Conservation (phyloP, 768 basidiomycete genomes). For the Kwoniella sp. region DNA sequence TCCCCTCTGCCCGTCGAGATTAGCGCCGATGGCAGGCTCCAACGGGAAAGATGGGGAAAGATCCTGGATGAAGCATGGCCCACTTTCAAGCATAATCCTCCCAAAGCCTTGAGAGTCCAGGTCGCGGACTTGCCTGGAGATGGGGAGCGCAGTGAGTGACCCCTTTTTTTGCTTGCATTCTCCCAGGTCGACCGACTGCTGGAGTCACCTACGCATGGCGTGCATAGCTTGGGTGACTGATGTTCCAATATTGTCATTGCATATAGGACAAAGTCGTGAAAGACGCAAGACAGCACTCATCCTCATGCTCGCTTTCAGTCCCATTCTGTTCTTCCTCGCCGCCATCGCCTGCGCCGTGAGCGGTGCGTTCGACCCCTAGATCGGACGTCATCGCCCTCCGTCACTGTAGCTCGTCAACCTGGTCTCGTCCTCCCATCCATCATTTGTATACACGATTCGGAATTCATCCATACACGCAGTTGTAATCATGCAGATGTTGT, state of each 20-base stretch:
- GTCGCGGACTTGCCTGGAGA: slow-evolving; percentile 35
- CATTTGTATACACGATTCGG: background rate
- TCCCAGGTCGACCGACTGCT: no score
- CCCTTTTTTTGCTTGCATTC: no score
- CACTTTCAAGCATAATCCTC: slow-evolving; percentile 22
- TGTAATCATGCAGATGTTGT: background rate
- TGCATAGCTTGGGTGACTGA: no score
- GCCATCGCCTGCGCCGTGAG: background rate
- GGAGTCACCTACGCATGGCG: no score
- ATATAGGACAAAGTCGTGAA: background rate
- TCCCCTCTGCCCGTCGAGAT: slow-evolving; percentile 8
- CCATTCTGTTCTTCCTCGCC: background rate
- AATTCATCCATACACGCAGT: background rate
- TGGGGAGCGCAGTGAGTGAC: slow-evolving; percentile 20
- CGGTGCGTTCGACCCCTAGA: background rate
- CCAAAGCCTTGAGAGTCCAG: slow-evolving; percentile 19
- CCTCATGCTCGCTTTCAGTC: background rate
- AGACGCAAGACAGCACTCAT: background rate
- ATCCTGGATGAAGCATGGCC: slow-evolving; percentile 44
- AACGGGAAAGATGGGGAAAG: slow-evolving; percentile 26
- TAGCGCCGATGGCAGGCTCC: slow-evolving; percentile 4
- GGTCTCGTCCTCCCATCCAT: no score
- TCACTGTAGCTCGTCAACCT: no score
- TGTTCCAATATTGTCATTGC: no score
- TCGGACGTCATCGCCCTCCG: background rate